Evolutionary conservation across 257 asterid genomes (phyloP).

Genomic region (Echites panduratus): DNA sequence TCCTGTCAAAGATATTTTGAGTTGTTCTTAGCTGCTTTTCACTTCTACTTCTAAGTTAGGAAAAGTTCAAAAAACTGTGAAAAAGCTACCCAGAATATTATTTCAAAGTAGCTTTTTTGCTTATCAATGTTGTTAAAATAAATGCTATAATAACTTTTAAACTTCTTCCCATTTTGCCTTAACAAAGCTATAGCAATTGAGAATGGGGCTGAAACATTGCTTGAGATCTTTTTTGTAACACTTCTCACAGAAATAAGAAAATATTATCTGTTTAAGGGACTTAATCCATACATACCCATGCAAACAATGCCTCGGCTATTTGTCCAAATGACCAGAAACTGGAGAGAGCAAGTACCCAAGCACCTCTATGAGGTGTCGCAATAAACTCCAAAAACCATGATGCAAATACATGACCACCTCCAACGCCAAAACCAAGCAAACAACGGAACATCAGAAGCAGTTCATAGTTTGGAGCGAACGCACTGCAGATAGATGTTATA

Average conservation of each 20-base stretch:
- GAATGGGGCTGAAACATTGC: too few species aligned
- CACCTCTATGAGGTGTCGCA: conserved; percentile 38
- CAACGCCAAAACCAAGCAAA: conserved; percentile 42
- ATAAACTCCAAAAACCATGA: conserved; percentile 48
- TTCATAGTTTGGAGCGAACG: conserved; percentile 54
- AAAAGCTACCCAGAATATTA: too few species aligned
- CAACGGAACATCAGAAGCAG: conserved; percentile 27
- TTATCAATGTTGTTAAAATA: too few species aligned
- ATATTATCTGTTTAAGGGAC: neutral
- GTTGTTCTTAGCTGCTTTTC: too few species aligned
- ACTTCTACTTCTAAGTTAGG: too few species aligned
- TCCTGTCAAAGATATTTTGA: too few species aligned
- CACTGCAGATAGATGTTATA: conserved; percentile 55
- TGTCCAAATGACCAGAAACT: conserved; percentile 40
- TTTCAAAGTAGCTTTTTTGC: too few species aligned
- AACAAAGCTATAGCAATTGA: too few species aligned
- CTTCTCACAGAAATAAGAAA: neutral
- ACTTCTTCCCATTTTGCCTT: too few species aligned
- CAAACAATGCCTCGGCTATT: conserved; percentile 36
- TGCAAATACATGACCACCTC: conserved; percentile 38
- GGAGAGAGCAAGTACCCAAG: conserved; percentile 30
- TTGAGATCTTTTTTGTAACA: neutral
- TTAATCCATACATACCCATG: conserved; percentile 34
- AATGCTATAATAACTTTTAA: too few species aligned
- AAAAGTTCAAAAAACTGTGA: too few species aligned